Evolutionary conservation across 352 stramenopile species (phyloP).

Genomic region (Peronospora tabacina): DNA sequence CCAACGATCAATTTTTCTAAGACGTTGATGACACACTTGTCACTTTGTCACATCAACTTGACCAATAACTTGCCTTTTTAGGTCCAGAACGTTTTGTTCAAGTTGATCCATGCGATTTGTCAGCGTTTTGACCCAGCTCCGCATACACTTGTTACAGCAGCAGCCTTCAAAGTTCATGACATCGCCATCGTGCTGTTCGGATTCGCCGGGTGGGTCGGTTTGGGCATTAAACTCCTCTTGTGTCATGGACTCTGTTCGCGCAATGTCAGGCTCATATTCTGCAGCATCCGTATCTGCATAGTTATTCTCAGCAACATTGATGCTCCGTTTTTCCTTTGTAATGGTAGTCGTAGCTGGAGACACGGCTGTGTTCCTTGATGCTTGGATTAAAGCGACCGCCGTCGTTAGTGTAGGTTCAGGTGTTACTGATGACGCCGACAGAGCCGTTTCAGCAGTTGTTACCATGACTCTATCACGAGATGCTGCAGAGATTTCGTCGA

Average conservation of each 20-base stretch:
- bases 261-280: conserved; percentile 4
- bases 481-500: not conserved
- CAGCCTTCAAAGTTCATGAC: conserved; percentile 22
- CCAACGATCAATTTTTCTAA: not conserved
- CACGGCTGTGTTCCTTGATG: not conserved
- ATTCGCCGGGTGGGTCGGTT: not conserved
- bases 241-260: not conserved
- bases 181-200: conserved; percentile 20
- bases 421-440: not conserved
- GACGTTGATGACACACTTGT: not conserved
- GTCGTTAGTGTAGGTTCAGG: not conserved
- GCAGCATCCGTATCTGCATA: conserved; percentile 3
- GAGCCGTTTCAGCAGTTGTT: not conserved
- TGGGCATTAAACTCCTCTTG: conserved; percentile 5
- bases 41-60: not conserved
- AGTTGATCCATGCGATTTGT: conserved; percentile 25
- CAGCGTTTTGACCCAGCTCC: conserved; percentile 22
- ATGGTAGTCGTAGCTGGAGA: not conserved
- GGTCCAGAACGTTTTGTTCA: conserved; percentile 18
- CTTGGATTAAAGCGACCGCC: not conserved
- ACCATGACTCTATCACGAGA: not conserved
- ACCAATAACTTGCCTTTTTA: conserved; percentile 14
- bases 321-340: not conserved
- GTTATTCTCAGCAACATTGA: conserved; percentile 2
- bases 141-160: conserved; percentile 28